Conservation (phyloP, 2,329 filamentous ascomycete species). For the Periconia sp. region DNA sequence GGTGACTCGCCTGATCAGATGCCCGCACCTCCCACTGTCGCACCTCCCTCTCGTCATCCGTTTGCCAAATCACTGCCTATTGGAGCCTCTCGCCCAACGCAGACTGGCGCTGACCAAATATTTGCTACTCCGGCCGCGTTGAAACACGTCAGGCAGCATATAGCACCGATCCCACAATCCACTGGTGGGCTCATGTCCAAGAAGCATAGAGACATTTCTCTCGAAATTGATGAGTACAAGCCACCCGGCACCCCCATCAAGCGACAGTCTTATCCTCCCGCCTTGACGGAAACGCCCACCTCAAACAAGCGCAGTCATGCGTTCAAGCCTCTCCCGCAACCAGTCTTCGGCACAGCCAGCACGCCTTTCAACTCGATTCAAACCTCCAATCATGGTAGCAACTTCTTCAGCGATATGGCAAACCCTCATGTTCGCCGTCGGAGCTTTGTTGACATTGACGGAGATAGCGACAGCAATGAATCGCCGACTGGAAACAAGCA, state of each 20-base stretch:
- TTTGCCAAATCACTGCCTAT: constrained; percentile 78
- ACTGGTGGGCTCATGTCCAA: constrained; percentile 82
- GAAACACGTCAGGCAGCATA: constrained; percentile 72
- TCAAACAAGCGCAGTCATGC: constrained; percentile 52
- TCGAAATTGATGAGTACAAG: constrained; percentile 66
- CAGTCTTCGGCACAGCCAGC: constrained; percentile 76
- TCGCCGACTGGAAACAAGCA: constrained; percentile 56
- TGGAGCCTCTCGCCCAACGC: constrained; percentile 58
- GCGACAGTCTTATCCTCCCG: constrained; percentile 73
- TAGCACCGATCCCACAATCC: constrained; percentile 74
- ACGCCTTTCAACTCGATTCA: constrained; percentile 70
- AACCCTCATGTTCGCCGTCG: constrained; percentile 57
- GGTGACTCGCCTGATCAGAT: constrained; percentile 57
- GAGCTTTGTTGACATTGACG: constrained; percentile 81
- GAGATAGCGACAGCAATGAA: constrained; percentile 61
- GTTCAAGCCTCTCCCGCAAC: constrained; percentile 53
- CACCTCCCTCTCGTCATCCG: constrained; percentile 20
- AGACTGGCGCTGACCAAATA: constrained; percentile 46
- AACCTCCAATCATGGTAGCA: constrained; percentile 59
- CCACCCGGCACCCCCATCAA: constrained; percentile 82
- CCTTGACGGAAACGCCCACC: constrained; percentile 51
- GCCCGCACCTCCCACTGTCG: constrained; percentile 34
- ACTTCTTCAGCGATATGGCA: constrained; percentile 63
- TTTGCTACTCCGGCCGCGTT: constrained; percentile 77
- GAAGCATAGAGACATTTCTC: constrained; percentile 67